phyloP scores from a whole-genome alignment of 2,329 filamentous ascomycete species.

The Xylariaceae sp. region DNA sequence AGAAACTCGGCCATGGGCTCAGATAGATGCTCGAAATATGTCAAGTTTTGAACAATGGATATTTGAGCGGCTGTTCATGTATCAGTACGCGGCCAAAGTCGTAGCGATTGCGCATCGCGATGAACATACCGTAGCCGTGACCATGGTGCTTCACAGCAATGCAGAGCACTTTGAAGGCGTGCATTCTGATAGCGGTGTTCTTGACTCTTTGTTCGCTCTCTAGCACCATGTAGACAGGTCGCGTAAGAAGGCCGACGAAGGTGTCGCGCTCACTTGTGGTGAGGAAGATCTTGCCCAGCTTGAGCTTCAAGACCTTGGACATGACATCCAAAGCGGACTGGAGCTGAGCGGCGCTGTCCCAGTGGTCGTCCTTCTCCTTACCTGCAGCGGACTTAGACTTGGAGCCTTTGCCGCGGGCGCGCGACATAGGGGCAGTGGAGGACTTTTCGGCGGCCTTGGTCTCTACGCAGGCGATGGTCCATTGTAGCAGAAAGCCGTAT shows the following conservation, averaged over 20 bases:
- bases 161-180: slow-evolving; percentile 94
- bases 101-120: not conserved
- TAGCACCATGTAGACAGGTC: slow-evolving; percentile 87
- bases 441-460: slow-evolving; percentile 90
- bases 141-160: slow-evolving; percentile 97
- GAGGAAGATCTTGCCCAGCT: slow-evolving; percentile 86
- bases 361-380: slow-evolving; percentile 66
- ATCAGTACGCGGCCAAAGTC: slow-evolving; percentile 9
- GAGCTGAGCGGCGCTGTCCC: slow-evolving; percentile 86
- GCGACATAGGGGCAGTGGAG: slow-evolving; percentile 62
- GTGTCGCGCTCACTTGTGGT: slow-evolving; percentile 96
- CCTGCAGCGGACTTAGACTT: slow-evolving; percentile 64
- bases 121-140: slow-evolving; percentile 76
- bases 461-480: slow-evolving; percentile 93
- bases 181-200: slow-evolving; percentile 85
- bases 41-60: slow-evolving; percentile 93
- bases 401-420: slow-evolving; percentile 71
- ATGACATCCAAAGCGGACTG: slow-evolving; percentile 87
- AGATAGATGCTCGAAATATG: slow-evolving; percentile 97
- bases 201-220: slow-evolving; percentile 94
- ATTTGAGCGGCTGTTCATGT: slow-evolving; percentile 75
- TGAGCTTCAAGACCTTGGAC: slow-evolving; percentile 92
- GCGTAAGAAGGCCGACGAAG: slow-evolving; percentile 85
- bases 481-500: slow-evolving; percentile 90
- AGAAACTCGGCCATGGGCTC: slow-evolving; percentile 99